phyloP scores from a whole-genome alignment of 2,329 filamentous ascomycete species.

The Pseudomassariella vexata region DNA sequence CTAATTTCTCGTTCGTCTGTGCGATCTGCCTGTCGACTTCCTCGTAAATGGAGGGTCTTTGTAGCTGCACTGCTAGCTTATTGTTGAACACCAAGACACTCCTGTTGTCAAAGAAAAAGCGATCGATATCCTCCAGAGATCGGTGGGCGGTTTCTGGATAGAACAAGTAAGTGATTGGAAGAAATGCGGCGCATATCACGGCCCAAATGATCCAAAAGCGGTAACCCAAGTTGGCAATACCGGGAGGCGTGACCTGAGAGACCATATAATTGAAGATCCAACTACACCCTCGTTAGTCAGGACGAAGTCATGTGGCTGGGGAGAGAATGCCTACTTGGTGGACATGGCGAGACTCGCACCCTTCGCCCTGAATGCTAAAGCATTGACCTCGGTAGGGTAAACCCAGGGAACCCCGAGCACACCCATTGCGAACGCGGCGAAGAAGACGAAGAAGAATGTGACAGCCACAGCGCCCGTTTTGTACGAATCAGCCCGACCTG shows the following conservation, averaged over 20 bases:
- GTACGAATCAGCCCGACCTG: constrained; percentile 11
- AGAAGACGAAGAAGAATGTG: constrained; percentile 25
- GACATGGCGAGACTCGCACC: constrained; percentile 29
- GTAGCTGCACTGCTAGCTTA: background rate
- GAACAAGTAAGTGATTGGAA: constrained; percentile 38
- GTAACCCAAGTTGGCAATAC: constrained; percentile 36
- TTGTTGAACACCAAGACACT: background rate
- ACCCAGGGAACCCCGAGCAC: constrained; percentile 33
- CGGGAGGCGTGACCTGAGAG: constrained; percentile 23
- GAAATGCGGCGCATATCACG: constrained; percentile 33
- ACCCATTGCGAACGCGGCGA: constrained; percentile 23
- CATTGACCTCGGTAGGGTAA: constrained; percentile 35
- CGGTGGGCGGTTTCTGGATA: constrained; percentile 34
- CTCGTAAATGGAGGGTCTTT: background rate
- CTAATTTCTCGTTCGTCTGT: background rate
- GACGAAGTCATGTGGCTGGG: too few relatives aligned
- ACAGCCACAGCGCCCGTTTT: constrained; percentile 21
- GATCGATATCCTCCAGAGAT: constrained; percentile 12
- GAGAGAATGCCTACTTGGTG: too few relatives aligned
- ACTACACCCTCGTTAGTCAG: too few relatives aligned
- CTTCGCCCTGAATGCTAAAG: constrained; percentile 32
- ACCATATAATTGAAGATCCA: constrained; percentile 29
- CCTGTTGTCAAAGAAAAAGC: background rate
- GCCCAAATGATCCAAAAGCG: constrained; percentile 46
- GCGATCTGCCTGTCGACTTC: background rate